phyloP scores from a whole-genome alignment of 2,329 filamentous ascomycete genomes.

The Botrytis sinoallii region DNA sequence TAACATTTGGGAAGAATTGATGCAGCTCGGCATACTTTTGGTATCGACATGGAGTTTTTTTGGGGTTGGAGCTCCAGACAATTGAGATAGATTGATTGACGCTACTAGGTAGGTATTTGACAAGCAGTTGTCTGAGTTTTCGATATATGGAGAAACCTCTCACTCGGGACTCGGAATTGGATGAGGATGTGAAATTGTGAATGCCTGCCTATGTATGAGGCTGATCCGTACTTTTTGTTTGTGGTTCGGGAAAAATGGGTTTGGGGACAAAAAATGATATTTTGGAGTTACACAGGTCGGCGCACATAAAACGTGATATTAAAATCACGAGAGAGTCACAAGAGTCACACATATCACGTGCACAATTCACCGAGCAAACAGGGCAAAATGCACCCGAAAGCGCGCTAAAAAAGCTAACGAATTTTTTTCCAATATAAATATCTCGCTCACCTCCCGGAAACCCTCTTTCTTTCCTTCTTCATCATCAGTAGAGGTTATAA shows the following conservation, averaged over 20 bases:
- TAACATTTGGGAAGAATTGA: not conserved
- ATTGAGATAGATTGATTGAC: conserved; percentile 6
- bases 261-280: not conserved
- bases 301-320: not conserved
- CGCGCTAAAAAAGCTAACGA: conserved; percentile 18
- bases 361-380: not conserved
- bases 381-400: not conserved
- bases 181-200: not conserved
- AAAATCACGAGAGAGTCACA: not conserved
- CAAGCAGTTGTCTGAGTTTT: not conserved
- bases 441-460: not conserved
- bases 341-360: not conserved
- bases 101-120: not conserved
- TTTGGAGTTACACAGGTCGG: not conserved
- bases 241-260: not conserved
- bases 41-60: not conserved
- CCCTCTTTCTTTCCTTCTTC: conserved; percentile 30
- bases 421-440: conserved; percentile 21
- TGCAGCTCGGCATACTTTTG: conserved; percentile 6
- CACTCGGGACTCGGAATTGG: not conserved
- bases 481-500: conserved; percentile 40
- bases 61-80: not conserved
- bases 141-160: not conserved
- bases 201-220: not conserved
- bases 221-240: not conserved